Percentiles rank a stretch among this genome's conserved stretches.
These are phyloP conservation scores for Steccherinum ochraceum DNA, from an alignment of 768 basidiomycete genomes.

Conservation along the genomic window DNA sequence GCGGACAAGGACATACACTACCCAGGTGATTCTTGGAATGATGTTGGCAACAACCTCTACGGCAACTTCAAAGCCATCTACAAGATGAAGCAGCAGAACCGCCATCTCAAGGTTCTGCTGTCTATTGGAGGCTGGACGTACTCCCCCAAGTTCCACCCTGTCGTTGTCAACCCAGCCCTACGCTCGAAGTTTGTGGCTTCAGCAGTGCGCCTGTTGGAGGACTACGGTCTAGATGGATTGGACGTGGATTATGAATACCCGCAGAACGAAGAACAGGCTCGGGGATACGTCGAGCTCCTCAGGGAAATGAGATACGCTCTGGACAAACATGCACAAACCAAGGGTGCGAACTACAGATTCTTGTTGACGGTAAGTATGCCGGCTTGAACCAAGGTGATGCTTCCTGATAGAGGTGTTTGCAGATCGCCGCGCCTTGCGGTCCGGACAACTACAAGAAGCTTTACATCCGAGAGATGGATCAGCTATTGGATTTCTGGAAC, in stretches of 20 bases:
- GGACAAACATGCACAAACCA: constrained; percentile 68
- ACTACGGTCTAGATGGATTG: constrained; percentile 89
- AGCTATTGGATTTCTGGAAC: constrained; percentile 92
- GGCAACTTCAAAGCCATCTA: constrained; percentile 95
- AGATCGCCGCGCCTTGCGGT: constrained; percentile 94
- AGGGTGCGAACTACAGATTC: constrained; percentile 56
- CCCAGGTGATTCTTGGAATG: constrained; percentile 93
- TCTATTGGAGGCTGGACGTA: constrained; percentile 97
- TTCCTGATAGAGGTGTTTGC: neutral
- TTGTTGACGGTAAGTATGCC: constrained; percentile 58
- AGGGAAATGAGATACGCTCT: constrained; percentile 68
- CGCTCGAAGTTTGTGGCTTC: constrained; percentile 77
- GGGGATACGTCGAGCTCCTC: constrained; percentile 79
- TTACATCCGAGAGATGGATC: constrained; percentile 78
- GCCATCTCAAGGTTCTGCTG: constrained; percentile 74
- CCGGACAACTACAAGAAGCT: constrained; percentile 79
- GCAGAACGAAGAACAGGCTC: constrained; percentile 65
- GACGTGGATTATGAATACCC: constrained; percentile 97
- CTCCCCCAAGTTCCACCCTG: constrained; percentile 79
- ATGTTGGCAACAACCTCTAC: constrained; percentile 83
- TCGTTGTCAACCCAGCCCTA: constrained; percentile 58
- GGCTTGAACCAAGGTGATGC: neutral
- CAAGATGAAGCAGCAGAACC: constrained; percentile 79
- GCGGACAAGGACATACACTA: constrained; percentile 98
- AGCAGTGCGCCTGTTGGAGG: constrained; percentile 74